These are phyloP conservation scores for Collybiopsis luxurians DNA, from an alignment of 768 basidiomycete genomes.

Conservation along the genomic window DNA sequence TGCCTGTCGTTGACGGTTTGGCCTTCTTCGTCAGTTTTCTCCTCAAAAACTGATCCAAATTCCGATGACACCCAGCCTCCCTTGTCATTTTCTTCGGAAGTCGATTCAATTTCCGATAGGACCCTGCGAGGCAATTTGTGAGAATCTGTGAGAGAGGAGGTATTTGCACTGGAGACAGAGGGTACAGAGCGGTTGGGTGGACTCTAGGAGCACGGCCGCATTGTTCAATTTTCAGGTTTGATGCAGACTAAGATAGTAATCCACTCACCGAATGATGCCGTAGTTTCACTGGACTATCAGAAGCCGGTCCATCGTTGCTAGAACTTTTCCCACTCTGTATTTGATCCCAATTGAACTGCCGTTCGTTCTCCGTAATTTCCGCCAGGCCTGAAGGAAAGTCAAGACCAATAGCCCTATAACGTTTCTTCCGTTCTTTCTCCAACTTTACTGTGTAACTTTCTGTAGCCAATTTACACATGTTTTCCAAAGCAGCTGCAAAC, in stretches of 20 bases:
- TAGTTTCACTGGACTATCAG: background rate
- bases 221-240: background rate
- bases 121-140: background rate
- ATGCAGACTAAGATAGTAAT: background rate
- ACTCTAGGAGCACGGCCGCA: background rate
- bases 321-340: conserved; percentile 4
- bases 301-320: background rate
- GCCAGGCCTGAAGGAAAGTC: conserved; percentile 6
- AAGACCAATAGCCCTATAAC: conserved; percentile 44
- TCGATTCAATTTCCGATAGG: background rate
- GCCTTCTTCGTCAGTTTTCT: conserved; percentile 2
- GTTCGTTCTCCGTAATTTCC: conserved; percentile 8
- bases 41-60: too few relatives aligned
- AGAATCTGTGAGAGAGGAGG: background rate
- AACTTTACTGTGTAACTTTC: conserved; percentile 45
- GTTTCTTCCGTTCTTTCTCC: conserved; percentile 46
- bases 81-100: background rate
- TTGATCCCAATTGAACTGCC: conserved; percentile 1
- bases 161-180: background rate
- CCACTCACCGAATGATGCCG: background rate
- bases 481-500: conserved; percentile 38
- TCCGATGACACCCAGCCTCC: too few relatives aligned
- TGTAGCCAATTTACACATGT: conserved; percentile 40
- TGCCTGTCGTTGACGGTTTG: background rate
- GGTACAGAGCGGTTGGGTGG: background rate